phyloP scores from a whole-genome alignment of 2,329 filamentous ascomycete genomes.

The Neocucurbitaria cava region DNA sequence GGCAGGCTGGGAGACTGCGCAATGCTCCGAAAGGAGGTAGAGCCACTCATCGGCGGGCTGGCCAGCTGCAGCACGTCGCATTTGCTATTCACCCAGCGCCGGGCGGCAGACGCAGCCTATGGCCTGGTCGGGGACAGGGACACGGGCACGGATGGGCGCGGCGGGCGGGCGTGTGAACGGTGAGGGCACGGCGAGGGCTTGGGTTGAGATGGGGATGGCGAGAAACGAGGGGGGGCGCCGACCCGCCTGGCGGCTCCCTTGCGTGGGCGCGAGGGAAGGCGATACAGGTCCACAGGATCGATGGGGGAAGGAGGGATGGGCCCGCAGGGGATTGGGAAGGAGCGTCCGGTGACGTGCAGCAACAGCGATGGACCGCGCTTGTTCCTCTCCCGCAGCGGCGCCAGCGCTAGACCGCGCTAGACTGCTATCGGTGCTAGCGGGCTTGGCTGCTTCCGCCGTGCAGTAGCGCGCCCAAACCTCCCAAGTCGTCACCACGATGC shows the following conservation, averaged over 20 bases:
- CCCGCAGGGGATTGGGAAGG: slow-evolving; percentile 29
- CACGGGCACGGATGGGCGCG: too few species aligned
- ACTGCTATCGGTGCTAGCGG: slow-evolving; percentile 24
- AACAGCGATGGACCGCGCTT: slow-evolving; percentile 38
- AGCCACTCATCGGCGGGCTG: slow-evolving; percentile 22
- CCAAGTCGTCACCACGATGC: slow-evolving; percentile 22
- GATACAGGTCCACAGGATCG: slow-evolving; percentile 26
- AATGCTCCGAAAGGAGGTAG: slow-evolving; percentile 45
- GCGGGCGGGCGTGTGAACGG: slow-evolving; percentile 2
- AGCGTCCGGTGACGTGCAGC: slow-evolving; percentile 45
- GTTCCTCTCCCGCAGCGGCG: slow-evolving; percentile 27
- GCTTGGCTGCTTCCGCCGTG: slow-evolving; percentile 27
- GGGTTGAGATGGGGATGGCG: too few species aligned
- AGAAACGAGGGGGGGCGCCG: slow-evolving; percentile 20
- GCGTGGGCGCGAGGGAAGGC: slow-evolving; percentile 18
- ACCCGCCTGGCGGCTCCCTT: slow-evolving; percentile 26
- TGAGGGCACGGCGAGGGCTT: too few species aligned
- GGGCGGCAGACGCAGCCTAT: slow-evolving; percentile 28
- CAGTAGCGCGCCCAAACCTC: slow-evolving; percentile 25
- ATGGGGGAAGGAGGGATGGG: slow-evolving; percentile 25
- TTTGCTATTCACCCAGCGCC: slow-evolving; percentile 3
- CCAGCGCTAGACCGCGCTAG: too few species aligned
- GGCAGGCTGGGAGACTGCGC: slow-evolving; percentile 42
- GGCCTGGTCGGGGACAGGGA: slow-evolving; percentile 5
- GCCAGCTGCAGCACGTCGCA: slow-evolving; percentile 22